phyloP scores from a whole-genome alignment of 495 filamentous ascomycete species.

The Aspergillus leporis region DNA sequence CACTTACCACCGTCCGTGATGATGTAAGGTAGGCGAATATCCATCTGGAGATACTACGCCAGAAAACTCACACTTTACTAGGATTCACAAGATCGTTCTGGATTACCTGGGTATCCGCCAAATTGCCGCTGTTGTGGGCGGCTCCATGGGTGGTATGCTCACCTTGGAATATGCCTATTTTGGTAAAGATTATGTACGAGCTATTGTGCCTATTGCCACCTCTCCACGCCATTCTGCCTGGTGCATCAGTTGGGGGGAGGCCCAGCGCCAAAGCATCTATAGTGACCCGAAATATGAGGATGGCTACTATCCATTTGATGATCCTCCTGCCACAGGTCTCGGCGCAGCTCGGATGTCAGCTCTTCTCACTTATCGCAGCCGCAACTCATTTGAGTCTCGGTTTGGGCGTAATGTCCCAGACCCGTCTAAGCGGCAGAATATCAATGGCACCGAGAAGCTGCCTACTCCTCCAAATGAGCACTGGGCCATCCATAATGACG shows the following conservation, averaged over 20 bases:
- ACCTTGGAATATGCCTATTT: conserved; percentile 96
- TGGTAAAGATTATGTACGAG: conserved; percentile 88
- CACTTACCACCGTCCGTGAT: conserved; percentile 89
- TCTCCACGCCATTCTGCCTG: conserved; percentile 96
- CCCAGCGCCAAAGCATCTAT: conserved; percentile 96
- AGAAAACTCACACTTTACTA: conserved; percentile 28
- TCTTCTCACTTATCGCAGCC: conserved; percentile 90
- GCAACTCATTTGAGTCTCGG: conserved; percentile 93
- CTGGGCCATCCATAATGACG: conserved; percentile 95
- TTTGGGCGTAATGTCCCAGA: conserved; percentile 94
- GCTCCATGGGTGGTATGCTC: conserved; percentile 99
- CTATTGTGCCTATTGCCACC: conserved; percentile 91
- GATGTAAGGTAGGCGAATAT: conserved; percentile 75
- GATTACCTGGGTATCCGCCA: conserved; percentile 86
- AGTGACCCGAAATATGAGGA: conserved; percentile 97
- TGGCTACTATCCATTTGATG: conserved; percentile 84
- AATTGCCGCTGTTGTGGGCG: conserved; percentile 87
- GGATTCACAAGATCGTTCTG: conserved; percentile 86
- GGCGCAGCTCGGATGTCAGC: conserved; percentile 97
- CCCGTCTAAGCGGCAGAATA: conserved; percentile 73
- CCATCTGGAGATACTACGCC: not conserved
- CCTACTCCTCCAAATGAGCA: conserved; percentile 75
- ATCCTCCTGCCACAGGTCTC: conserved; percentile 82
- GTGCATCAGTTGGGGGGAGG: conserved; percentile 99
- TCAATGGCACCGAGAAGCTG: conserved; percentile 64